Conservation (phyloP, 768 basidiomycete species). For the Pisolithus tinctorius region DNA sequence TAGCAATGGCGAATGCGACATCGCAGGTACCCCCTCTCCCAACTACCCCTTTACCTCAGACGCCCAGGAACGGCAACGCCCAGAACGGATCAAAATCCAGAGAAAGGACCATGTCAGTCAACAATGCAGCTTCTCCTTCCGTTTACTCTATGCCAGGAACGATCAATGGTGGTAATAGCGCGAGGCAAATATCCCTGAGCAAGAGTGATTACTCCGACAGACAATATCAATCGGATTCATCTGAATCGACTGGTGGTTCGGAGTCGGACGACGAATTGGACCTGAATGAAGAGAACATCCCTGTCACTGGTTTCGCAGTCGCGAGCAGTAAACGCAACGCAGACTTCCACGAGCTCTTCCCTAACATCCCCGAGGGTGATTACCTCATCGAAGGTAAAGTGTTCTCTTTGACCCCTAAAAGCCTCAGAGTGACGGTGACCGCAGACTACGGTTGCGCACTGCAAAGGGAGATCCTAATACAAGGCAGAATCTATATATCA, state of each 20-base stretch:
- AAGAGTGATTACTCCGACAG: constrained; percentile 25
- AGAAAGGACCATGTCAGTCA: background rate
- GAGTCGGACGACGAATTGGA: constrained; percentile 30
- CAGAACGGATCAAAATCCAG: constrained; percentile 11
- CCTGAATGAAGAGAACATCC: constrained; percentile 56
- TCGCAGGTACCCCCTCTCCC: constrained; percentile 38
- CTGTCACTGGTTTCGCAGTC: constrained; percentile 95
- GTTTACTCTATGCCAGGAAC: constrained; percentile 9
- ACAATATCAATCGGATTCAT: constrained; percentile 11
- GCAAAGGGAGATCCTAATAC: constrained; percentile 93
- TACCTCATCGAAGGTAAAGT: constrained; percentile 92
- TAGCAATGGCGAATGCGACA: constrained; percentile 57
- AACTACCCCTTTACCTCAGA: constrained; percentile 6
- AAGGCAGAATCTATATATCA: constrained; percentile 93
- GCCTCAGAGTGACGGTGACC: constrained; percentile 1
- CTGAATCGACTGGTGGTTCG: constrained; percentile 24
- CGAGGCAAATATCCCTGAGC: constrained; percentile 14
- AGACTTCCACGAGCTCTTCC: constrained; percentile 94
- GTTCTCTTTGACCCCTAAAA: background rate
- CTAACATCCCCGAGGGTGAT: constrained; percentile 85
- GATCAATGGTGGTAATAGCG: constrained; percentile 1
- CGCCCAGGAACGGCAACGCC: constrained; percentile 13
- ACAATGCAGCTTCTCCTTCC: constrained; percentile 3
- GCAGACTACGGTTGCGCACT: constrained; percentile 96
- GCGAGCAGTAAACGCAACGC: constrained; percentile 91